Percentiles rank a stretch among this genome's conserved stretches.
phyloP scores from a whole-genome alignment of 1,139 yeast genomes.

The Kurtzmaniella quercitrusa region DNA sequence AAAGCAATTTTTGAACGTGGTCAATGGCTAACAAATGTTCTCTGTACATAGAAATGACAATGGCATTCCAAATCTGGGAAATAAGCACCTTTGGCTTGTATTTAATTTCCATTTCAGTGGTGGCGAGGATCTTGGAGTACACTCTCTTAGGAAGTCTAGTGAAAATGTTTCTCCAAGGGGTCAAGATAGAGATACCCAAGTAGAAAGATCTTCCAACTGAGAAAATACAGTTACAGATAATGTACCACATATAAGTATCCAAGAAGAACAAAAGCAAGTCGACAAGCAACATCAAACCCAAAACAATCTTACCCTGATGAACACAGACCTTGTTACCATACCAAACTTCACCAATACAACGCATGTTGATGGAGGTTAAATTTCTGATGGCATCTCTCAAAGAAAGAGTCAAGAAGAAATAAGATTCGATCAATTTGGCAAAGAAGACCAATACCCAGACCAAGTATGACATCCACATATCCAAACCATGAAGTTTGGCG shows the following conservation, averaged over 20 bases:
- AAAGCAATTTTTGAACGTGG: constrained; percentile 93
- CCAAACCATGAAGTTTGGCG: constrained; percentile 75
- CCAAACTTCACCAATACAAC: constrained; percentile 84
- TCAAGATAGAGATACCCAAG: constrained; percentile 95
- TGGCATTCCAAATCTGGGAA: constrained; percentile 98
- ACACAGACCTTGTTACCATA: constrained; percentile 69
- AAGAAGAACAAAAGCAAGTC: constrained; percentile 93
- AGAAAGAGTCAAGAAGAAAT: constrained; percentile 86
- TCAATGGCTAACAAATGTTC: constrained; percentile 96
- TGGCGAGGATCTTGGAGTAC: constrained; percentile 93
- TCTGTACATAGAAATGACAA: constrained; percentile 97
- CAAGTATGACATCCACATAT: constrained; percentile 94
- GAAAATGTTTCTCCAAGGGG: constrained; percentile 99
- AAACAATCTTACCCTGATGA: constrained; percentile 81
- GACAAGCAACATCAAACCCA: constrained; percentile 88
- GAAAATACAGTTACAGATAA: constrained; percentile 88
- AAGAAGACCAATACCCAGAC: constrained; percentile 86
- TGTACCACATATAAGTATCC: constrained; percentile 99
- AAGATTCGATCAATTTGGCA: constrained; percentile 87
- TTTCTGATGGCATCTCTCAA: constrained; percentile 90
- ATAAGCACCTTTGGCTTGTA: constrained; percentile 97
- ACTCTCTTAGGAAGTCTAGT: constrained; percentile 97
- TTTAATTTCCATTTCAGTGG: constrained; percentile 98
- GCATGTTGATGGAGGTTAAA: constrained; percentile 43
- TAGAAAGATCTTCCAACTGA: constrained; percentile 97